A percentile compares a stretch with the other conserved stretches of the same genome.
These are phyloP conservation scores for Ogataea zsoltii DNA, from an alignment of 805 yeast species.

Conservation along the genomic window DNA sequence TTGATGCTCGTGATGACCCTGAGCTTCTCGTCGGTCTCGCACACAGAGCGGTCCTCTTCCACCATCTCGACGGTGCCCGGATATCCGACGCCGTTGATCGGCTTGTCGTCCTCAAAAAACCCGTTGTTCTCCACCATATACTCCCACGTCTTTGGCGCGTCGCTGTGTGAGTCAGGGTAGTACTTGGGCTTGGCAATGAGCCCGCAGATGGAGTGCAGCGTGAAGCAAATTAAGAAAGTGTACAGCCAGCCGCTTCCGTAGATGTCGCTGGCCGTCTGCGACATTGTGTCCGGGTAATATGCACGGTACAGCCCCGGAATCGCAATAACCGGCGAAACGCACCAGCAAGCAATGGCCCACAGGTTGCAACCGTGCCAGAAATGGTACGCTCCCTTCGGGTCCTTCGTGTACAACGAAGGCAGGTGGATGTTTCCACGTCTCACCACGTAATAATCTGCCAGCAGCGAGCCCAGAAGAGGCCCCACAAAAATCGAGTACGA, in stretches of 20 bases:
- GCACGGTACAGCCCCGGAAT: constrained; percentile 31
- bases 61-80: constrained; percentile 18
- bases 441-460: constrained; percentile 21
- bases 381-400: constrained; percentile 16
- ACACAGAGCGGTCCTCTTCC: constrained; percentile 8
- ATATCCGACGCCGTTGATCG: constrained; percentile 24
- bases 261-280: constrained; percentile 21
- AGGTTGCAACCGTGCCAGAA: constrained; percentile 18
- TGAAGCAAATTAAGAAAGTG: constrained; percentile 18
- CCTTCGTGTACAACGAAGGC: constrained; percentile 17
- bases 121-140: constrained; percentile 23
- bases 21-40: constrained; percentile 12
- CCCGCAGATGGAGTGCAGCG: constrained; percentile 16
- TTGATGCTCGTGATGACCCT: constrained; percentile 19
- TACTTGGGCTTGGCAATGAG: constrained; percentile 19
- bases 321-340: constrained; percentile 21
- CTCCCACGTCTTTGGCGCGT: constrained; percentile 24
- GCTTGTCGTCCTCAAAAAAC: constrained; percentile 26
- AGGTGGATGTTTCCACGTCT: constrained; percentile 20
- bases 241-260: constrained; percentile 25
- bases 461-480: constrained; percentile 19
- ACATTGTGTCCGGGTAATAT: constrained; percentile 19
- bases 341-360: constrained; percentile 22
- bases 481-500: constrained; percentile 24
- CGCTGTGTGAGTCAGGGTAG: constrained; percentile 22